A percentile compares a stretch with the other conserved stretches of the same genome.
Conservation (phyloP, 2,329 filamentous ascomycete genomes). For the Drechslerella coelobrocha region DNA sequence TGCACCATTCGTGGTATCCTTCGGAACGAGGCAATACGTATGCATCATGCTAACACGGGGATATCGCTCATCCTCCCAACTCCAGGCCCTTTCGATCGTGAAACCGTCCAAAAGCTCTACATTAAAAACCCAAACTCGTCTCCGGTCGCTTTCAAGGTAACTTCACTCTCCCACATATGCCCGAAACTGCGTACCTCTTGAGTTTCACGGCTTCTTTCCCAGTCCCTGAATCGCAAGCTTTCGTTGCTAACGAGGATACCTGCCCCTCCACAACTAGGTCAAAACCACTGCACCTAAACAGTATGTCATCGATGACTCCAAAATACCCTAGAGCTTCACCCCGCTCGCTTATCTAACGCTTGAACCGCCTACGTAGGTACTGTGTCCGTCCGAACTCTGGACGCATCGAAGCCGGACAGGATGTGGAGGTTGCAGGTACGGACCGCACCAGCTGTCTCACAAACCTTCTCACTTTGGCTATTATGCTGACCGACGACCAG, state of each 20-base stretch:
- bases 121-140: constrained; percentile 70
- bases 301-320: constrained; percentile 65
- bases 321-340: constrained; percentile 40
- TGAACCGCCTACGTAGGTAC: constrained; percentile 69
- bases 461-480: neutral
- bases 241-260: constrained; percentile 47
- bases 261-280: constrained; percentile 75
- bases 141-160: constrained; percentile 74
- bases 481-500: constrained; percentile 57
- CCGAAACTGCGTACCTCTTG: no score
- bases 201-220: neutral
- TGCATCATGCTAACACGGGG: constrained; percentile 10
- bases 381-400: constrained; percentile 97
- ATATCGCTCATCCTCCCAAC: constrained; percentile 4
- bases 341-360: constrained; percentile 52
- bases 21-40: neutral
- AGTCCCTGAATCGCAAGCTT: constrained; percentile 4
- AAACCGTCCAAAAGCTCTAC: constrained; percentile 70
- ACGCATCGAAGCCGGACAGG: constrained; percentile 85
- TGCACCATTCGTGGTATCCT: constrained; percentile 11
- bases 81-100: constrained; percentile 70
- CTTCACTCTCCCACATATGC: constrained; percentile 50
- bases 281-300: constrained; percentile 99
- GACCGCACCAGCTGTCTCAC: constrained; percentile 52
- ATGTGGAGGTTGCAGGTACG: constrained; percentile 90